A percentile compares a stretch with the other conserved stretches of the same genome.
phyloP scores from a whole-genome alignment of 2,329 filamentous ascomycete species.

The Cadophora malorum region DNA sequence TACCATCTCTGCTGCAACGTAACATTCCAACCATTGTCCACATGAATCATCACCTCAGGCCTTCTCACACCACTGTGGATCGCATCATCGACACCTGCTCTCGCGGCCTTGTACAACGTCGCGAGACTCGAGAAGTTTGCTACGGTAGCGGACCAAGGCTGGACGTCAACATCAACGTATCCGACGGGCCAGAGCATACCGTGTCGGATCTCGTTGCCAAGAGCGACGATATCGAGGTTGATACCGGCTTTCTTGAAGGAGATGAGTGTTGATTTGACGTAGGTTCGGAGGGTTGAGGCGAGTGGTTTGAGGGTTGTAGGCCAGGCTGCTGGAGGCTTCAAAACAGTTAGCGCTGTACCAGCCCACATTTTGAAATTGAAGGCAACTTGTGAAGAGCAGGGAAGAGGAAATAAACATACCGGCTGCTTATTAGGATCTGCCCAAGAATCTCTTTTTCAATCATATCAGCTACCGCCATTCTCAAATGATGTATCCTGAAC shows the following conservation, averaged over 20 bases:
- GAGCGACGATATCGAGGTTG: constrained; percentile 65
- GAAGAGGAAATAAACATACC: constrained; percentile 45
- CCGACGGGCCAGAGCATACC: constrained; percentile 73
- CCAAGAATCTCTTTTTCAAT: constrained; percentile 64
- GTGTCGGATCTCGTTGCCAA: constrained; percentile 76
- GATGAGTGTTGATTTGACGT: constrained; percentile 68
- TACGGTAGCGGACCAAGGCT: constrained; percentile 43
- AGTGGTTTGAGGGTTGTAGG: constrained; percentile 62
- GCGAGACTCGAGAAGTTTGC: constrained; percentile 64
- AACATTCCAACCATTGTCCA: constrained; percentile 77
- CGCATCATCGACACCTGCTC: constrained; percentile 68
- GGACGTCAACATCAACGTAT: constrained; percentile 51
- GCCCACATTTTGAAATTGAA: too few relatives aligned
- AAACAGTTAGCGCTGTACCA: background rate
- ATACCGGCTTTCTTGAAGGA: constrained; percentile 63
- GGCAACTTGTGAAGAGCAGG: too few relatives aligned
- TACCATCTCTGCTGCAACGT: constrained; percentile 65
- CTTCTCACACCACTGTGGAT: constrained; percentile 51
- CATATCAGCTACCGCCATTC: background rate
- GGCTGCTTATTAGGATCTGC: constrained; percentile 70
- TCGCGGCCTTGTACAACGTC: constrained; percentile 63
- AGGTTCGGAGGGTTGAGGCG: constrained; percentile 67
- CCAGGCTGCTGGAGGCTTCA: constrained; percentile 62
- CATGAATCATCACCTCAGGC: constrained; percentile 75
- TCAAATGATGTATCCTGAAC: constrained; percentile 10